Percentiles rank a stretch among this genome's conserved stretches.
These are phyloP conservation scores for Penicillium italicum DNA, from an alignment of 2,329 filamentous ascomycete genomes.

Conservation along the genomic window DNA sequence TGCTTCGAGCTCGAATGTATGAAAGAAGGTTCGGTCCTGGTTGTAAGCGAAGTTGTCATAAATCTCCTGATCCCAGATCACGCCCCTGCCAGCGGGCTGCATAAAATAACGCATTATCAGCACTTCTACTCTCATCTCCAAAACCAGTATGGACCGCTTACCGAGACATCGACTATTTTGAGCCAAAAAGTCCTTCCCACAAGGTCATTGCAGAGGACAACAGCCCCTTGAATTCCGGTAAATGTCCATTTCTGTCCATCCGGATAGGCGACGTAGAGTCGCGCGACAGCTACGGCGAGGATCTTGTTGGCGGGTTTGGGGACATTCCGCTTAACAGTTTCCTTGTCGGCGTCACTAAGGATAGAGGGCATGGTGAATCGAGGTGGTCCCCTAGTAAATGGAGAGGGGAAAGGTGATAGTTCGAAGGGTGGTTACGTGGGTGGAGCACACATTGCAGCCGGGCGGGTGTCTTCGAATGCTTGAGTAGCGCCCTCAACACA, in stretches of 20 bases:
- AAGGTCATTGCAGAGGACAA: constrained; percentile 86
- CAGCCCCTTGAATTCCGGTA: constrained; percentile 86
- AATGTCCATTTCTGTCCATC: constrained; percentile 85
- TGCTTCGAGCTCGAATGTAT: constrained; percentile 92
- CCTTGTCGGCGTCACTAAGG: constrained; percentile 89
- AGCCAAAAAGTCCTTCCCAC: constrained; percentile 96
- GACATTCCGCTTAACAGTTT: constrained; percentile 89
- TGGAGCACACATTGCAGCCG: constrained; percentile 19
- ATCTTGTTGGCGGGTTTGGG: constrained; percentile 97
- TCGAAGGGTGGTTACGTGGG: constrained; percentile 8
- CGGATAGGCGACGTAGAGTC: constrained; percentile 89
- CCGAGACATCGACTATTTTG: constrained; percentile 94
- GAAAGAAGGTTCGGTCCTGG: constrained; percentile 95
- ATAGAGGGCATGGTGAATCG: constrained; percentile 56
- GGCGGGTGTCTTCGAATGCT: constrained; percentile 10
- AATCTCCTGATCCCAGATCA: constrained; percentile 97
- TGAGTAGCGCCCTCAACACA: constrained; percentile 15
- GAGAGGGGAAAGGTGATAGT: constrained; percentile 7
- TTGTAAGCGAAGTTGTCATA: constrained; percentile 95
- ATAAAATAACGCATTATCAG: constrained; percentile 13
- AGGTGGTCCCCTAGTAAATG: constrained; percentile 1
- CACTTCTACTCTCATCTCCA: background rate
- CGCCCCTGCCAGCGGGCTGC: constrained; percentile 72
- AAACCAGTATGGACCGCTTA: constrained; percentile 48
- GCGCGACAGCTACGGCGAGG: constrained; percentile 87